Conservation (phyloP, 2,329 filamentous ascomycete species). For the Curvularia sp. region DNA sequence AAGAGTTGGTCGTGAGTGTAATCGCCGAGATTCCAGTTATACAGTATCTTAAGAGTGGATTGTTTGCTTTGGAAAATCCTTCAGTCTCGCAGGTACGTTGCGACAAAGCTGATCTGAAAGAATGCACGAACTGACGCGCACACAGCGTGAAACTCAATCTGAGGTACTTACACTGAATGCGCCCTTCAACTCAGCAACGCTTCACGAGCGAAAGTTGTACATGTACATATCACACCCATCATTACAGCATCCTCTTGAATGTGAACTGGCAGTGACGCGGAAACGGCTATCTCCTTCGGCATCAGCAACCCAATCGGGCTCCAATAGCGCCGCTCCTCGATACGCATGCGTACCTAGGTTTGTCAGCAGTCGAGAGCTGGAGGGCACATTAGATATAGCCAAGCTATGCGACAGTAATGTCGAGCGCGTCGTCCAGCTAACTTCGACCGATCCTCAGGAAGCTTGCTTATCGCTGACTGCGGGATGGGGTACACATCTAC, state of each 20-base stretch:
- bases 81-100: constrained; percentile 28
- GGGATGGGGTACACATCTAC: constrained; percentile 49
- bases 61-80: constrained; percentile 35
- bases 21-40: constrained; percentile 45
- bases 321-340: constrained; percentile 31
- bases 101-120: too few species aligned
- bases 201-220: constrained; percentile 49
- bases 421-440: constrained; percentile 43
- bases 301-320: constrained; percentile 37
- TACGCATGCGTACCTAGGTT: constrained; percentile 49
- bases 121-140: background rate
- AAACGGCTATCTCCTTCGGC: constrained; percentile 43
- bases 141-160: constrained; percentile 22
- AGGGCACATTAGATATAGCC: constrained; percentile 37
- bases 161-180: constrained; percentile 44
- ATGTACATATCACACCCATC: constrained; percentile 49
- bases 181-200: constrained; percentile 47
- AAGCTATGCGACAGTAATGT: constrained; percentile 45
- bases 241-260: constrained; percentile 44
- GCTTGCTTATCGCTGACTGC: constrained; percentile 42
- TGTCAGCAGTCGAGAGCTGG: constrained; percentile 35
- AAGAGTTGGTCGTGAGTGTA: constrained; percentile 50
- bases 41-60: constrained; percentile 38
- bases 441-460: constrained; percentile 28
- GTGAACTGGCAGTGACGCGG: constrained; percentile 48